A percentile compares a stretch with the other conserved stretches of the same genome.
Evolutionary conservation across 2,329 filamentous ascomycete genomes (phyloP).

Genomic region (Diaporthe nobilis): DNA sequence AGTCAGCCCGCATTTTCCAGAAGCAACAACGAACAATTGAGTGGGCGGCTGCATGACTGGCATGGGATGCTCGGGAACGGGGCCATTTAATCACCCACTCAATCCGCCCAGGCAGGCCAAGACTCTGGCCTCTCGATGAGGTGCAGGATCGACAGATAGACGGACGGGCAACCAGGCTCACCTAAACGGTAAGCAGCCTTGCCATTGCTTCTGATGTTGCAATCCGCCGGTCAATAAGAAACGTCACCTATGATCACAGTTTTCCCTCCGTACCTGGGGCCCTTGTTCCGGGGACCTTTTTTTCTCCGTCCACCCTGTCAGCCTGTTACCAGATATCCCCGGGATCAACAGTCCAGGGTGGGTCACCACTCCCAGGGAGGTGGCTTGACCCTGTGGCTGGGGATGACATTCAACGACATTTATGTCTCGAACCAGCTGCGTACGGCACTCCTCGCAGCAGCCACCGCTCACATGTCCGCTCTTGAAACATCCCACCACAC

Average conservation of each 20-base stretch:
- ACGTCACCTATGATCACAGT: neutral
- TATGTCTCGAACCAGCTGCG: neutral
- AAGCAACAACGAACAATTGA: slow-evolving; percentile 25
- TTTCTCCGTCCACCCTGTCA: slow-evolving; percentile 1
- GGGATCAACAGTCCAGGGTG: slow-evolving; percentile 3
- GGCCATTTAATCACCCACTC: slow-evolving; percentile 10
- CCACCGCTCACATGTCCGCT: neutral
- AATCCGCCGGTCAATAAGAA: neutral
- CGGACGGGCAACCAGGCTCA: neutral
- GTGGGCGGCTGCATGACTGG: slow-evolving; percentile 11
- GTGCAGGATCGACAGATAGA: slow-evolving; percentile 10
- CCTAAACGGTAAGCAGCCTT: neutral
- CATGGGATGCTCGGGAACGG: slow-evolving; percentile 17
- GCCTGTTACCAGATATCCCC: neutral
- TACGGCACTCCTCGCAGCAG: neutral
- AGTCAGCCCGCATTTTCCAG: slow-evolving; percentile 17
- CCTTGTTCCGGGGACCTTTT: slow-evolving; percentile 13
- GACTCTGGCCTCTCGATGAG: slow-evolving; percentile 12
- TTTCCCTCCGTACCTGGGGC: neutral
- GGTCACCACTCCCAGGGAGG: slow-evolving; percentile 2
- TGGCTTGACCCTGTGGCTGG: slow-evolving; percentile 29
- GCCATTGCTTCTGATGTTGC: neutral
- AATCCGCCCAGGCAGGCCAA: slow-evolving; percentile 1
- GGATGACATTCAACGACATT: neutral
- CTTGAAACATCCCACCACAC: slow-evolving; percentile 1